These are phyloP conservation scores for Vararia minispora DNA, from an alignment of 768 basidiomycete genomes.

Conservation along the genomic window DNA sequence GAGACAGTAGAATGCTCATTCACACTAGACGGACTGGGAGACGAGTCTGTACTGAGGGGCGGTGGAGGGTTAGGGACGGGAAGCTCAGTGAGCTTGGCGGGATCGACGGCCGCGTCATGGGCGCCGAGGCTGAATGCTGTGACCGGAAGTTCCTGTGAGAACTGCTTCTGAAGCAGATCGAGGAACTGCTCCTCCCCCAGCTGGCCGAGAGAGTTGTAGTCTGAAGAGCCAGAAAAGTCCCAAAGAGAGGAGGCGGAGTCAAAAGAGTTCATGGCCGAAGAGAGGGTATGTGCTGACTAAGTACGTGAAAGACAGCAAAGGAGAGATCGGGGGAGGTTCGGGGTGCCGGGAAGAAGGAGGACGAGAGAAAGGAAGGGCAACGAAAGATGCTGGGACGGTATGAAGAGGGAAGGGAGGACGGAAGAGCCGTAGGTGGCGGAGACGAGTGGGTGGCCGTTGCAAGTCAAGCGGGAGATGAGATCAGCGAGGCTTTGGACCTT, in stretches of 20 bases:
- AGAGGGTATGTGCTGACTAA: neutral
- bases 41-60: slow-evolving; percentile 60
- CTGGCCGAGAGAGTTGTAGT: slow-evolving; percentile 46
- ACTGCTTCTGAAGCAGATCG: slow-evolving; percentile 68
- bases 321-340: slow-evolving; percentile 8
- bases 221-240: slow-evolving; percentile 45
- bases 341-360: slow-evolving; percentile 3
- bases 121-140: slow-evolving; percentile 14
- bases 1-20: slow-evolving; percentile 22
- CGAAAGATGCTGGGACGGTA: neutral
- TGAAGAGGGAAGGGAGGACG: neutral
- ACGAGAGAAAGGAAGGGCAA: neutral
- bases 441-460: no score
- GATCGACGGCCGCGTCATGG: slow-evolving; percentile 42
- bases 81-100: slow-evolving; percentile 42
- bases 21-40: slow-evolving; percentile 61
- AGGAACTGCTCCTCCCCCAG: slow-evolving; percentile 70
- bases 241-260: slow-evolving; percentile 45
- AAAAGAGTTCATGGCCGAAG: slow-evolving; percentile 34
- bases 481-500: no score
- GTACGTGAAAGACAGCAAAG: slow-evolving; percentile 2
- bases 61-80: slow-evolving; percentile 45
- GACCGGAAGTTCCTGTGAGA: slow-evolving; percentile 26
- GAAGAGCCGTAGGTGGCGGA: neutral
- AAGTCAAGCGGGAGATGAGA: no score